Base-by-base conservation (phyloP, 108 stramenopile species). In the Cyclotella sp. region DNA sequence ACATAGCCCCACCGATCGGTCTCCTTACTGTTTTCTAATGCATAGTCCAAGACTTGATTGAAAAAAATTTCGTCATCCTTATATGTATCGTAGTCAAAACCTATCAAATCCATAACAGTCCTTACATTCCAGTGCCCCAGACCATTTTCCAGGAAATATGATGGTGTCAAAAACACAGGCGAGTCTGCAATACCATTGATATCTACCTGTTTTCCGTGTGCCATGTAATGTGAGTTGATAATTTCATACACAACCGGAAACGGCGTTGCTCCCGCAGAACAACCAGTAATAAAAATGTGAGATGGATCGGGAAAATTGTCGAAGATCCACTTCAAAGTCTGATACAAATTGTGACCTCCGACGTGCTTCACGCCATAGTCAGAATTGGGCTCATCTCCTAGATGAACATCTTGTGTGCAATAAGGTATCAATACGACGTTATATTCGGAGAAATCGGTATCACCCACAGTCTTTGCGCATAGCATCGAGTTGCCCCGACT, bases 351-450 rank as follows among this genome's bases (percentile, higher is more conserved):
- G 49, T 83, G 73, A 7, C 63, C 85, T 22, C 87, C 87, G 22
- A 52, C 65, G 60, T 87, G 84, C 16, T 60, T 22, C 52, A 71
- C 70, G 22, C 65, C 71, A 44, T 72, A 59, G 11, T 45, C 43
- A 28, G 45, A 41, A n/a, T 57, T 26, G 9, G 43, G 58, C 3
- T 58, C 60, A 45, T 78, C 78, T 63, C 87, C 87, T 43, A 86
- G 19, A 44, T 86, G 83, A 16, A 81, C 72, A 60, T 88, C 87
- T 61, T 88, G 87, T 15, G 85, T 84, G 46, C 87, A 88, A 61
- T 88, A 88, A 0, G 87, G 87, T 6, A 88, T 49, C 9, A 84
- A 58, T 0, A 86, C 51, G 18, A 78, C 63, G 42, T 76, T 84
- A 70, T 88, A 88, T 18, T 72, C 68, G 18, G 76, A 63, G 58